Conservation (phyloP, 108 stramenopile species). For the Licmophora abbreviata region DNA sequence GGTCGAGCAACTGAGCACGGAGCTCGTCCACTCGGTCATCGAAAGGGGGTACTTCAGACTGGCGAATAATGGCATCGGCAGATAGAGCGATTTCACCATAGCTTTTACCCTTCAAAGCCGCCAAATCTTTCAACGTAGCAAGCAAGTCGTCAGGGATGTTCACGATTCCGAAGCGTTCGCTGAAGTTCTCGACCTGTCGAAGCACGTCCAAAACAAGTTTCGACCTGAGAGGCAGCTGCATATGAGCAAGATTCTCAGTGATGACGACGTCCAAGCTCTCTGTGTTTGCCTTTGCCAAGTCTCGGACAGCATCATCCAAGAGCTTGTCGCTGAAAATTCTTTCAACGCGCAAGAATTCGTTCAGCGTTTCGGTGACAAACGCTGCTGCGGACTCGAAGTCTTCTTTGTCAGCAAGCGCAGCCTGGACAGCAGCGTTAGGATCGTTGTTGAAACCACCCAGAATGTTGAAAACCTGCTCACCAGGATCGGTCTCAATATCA, state of each 20-base stretch:
- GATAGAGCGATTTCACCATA: slow-evolving; percentile 85
- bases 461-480: slow-evolving; percentile 46
- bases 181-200: slow-evolving; percentile 66
- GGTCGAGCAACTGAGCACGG: slow-evolving; percentile 53
- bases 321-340: slow-evolving; percentile 71
- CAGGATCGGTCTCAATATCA: slow-evolving; percentile 23
- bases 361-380: slow-evolving; percentile 48
- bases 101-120: slow-evolving; percentile 53
- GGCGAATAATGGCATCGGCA: slow-evolving; percentile 66
- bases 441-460: slow-evolving; percentile 68
- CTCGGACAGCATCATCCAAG: slow-evolving; percentile 82
- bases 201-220: slow-evolving; percentile 63
- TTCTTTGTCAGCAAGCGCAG: slow-evolving; percentile 35
- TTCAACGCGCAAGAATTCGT: slow-evolving; percentile 87
- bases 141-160: slow-evolving; percentile 47
- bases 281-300: slow-evolving; percentile 76
- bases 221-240: slow-evolving; percentile 39
- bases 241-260: slow-evolving; percentile 72
- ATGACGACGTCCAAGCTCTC: slow-evolving; percentile 76
- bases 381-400: slow-evolving; percentile 45
- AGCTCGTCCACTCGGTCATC: slow-evolving; percentile 74
- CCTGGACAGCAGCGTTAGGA: slow-evolving; percentile 40
- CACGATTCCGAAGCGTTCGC: slow-evolving; percentile 51
- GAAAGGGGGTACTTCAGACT: slow-evolving; percentile 75
- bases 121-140: slow-evolving; percentile 42